Percentiles rank a stretch among this genome's conserved stretches.
phyloP scores from a whole-genome alignment of 768 basidiomycete genomes.

The Phylloporus rhodoxanthus region DNA sequence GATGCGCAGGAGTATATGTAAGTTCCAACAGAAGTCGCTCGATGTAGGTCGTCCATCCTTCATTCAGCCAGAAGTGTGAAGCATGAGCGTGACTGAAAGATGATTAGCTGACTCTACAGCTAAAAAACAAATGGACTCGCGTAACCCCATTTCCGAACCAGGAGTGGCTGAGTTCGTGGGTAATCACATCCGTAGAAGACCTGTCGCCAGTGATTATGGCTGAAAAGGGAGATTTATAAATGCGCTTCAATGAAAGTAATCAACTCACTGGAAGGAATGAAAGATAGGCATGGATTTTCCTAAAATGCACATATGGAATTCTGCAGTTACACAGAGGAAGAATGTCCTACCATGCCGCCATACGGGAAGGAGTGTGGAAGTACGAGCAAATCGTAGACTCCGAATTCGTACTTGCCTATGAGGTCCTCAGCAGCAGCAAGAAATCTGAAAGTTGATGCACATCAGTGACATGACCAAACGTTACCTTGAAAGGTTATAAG shows the following conservation, averaged over 20 bases:
- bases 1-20: conserved; percentile 66
- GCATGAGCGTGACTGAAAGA: conserved; percentile 56
- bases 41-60: conserved; percentile 93
- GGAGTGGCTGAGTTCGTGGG: conserved; percentile 81
- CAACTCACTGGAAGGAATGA: conserved; percentile 75
- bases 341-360: conserved; percentile 68
- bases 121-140: conserved; percentile 29
- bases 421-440: conserved; percentile 66
- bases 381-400: conserved; percentile 84
- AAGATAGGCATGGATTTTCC: conserved; percentile 89
- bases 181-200: conserved; percentile 80
- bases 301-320: conserved; percentile 22
- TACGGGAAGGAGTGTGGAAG: conserved; percentile 91
- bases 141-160: conserved; percentile 91
- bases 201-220: conserved; percentile 86
- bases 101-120: background rate
- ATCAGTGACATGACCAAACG: background rate
- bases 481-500: too few relatives aligned
- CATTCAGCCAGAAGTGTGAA: conserved; percentile 84
- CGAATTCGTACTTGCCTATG: conserved; percentile 72
- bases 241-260: background rate
- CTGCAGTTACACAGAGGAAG: background rate
- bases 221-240: conserved; percentile 15
- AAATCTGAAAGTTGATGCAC: conserved; percentile 44
- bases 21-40: conserved; percentile 73